Evolutionary conservation across 129 eudicot genomes (phyloP), one percentile per base, ranked within the genome.

Genomic region (Mikania micrantha): DNA sequence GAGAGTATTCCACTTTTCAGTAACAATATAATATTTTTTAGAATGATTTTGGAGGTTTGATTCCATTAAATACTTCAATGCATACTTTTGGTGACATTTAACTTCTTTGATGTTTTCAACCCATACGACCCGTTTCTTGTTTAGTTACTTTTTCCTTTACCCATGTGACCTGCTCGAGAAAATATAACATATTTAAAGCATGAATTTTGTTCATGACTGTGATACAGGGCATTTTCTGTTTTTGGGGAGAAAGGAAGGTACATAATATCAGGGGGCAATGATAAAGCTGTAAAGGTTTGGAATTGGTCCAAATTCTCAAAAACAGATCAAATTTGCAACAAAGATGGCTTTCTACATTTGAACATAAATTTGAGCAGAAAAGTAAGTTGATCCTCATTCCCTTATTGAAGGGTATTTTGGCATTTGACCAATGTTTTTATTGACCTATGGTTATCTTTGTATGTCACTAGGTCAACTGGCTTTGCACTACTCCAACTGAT

Each of bases 221-320:
- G 58, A 42, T 32, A 9, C 73, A 93, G 99, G 84, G 74, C 90
- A 35, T 90, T 94, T 80, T 90, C 97, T 15, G 66, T 59, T 67
- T 94, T 94, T 74, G 97, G 99, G 62, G 99, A 94, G 80, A 90
- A 79, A 83, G 99, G 99, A 45, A 94, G 77, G 74, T 85, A 86
- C 69, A 71, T 94, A 59, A 78, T 94, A 75, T 89, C 99, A 1
- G 95, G 99, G 52, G 99, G 94, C 20, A 90, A 90, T 60, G 97
- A 94, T 74, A 87, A 87, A 78, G 64, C 87, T 27, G 95, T 94
- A 44, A 94, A 94, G 82, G 88, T 81, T 48, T 94, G 99, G 99
- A 87, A 94, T 74, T 94, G 96, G 99, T 79, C 83, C 3, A 38
- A 72, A 47, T 77, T 64, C 58, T 66, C 58, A 69, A 85, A 75